phyloP scores from a whole-genome alignment of 352 stramenopile species.

The Pythium brassicae region DNA sequence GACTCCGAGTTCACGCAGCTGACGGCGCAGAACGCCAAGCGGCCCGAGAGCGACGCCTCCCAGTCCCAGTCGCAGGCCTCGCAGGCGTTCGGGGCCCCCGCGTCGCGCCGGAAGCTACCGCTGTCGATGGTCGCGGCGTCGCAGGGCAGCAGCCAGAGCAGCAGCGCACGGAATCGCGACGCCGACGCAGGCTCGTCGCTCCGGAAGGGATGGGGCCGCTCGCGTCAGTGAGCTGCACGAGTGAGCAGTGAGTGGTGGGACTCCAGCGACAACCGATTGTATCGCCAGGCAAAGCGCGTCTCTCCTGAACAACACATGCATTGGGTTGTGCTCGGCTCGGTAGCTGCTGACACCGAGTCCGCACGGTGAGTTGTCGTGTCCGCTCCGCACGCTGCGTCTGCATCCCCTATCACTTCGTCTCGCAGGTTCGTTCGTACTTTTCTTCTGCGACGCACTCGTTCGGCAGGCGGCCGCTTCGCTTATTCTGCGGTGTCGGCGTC shows the following conservation, averaged over 20 bases:
- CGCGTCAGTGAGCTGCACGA: slow-evolving; percentile 40
- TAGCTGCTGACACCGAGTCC: not conserved
- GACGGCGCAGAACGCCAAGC: slow-evolving; percentile 10
- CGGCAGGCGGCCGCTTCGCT: not conserved
- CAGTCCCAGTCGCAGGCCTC: slow-evolving; percentile 25
- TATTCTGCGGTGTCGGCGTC: slow-evolving; percentile 23
- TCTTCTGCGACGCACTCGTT: not conserved
- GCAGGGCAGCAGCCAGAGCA: slow-evolving; percentile 27
- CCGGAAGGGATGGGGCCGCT: slow-evolving; percentile 66
- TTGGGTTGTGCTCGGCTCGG: too few relatives aligned
- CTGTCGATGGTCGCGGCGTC: slow-evolving; percentile 64
- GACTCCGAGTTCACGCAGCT: slow-evolving; percentile 66
- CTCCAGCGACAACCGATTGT: not conserved
- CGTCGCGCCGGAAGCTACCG: slow-evolving; percentile 59
- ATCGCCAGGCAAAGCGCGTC: too few relatives aligned
- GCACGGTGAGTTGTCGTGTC: too few relatives aligned
- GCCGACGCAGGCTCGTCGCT: slow-evolving; percentile 21
- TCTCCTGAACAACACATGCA: too few relatives aligned
- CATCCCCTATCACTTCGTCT: too few relatives aligned
- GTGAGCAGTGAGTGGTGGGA: too few relatives aligned
- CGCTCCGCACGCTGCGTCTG: too few relatives aligned
- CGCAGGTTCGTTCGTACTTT: not conserved
- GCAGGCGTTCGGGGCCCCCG: slow-evolving; percentile 9
- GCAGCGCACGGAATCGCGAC: slow-evolving; percentile 1
- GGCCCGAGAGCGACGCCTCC: slow-evolving; percentile 34